Evolutionary conservation across 1,284 basidiomycete species (phyloP), one percentile per base, ranked within the genome.

Genomic region (Porogramme epimiltina): DNA sequence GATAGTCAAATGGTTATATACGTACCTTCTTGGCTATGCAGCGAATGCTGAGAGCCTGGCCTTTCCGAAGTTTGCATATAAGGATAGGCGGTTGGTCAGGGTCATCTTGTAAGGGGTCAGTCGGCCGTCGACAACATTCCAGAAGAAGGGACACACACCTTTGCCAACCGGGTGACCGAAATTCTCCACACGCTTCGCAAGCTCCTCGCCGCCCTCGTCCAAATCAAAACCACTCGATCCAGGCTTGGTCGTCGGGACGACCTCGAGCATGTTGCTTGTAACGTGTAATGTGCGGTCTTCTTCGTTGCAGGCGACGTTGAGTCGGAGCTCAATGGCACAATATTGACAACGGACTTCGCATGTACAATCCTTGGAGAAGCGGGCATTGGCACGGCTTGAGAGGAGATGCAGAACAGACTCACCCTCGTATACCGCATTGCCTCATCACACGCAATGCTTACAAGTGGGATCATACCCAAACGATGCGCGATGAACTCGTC

Each of bases 401-500:
- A 40, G 22, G 22, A 39, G 31, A 36, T 31, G 31, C 31, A 39
- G 43, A 24, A 24, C 36, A 33, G 23, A 34, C 92, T 69, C 88
- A 89, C 92, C 68, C 89, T 77, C 48, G 86, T 89, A 62, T 90
- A 93, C 56, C 91, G 84, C 66, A 95, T 86, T 16, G 86, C 89
- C 64, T 93, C 88, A 50, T 91, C 90, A 58, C 91, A 95, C 57
- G 87, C 88, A 40, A 82, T 77, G 68, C 93, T 96, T 42, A 91
- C 78, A 19, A 99, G 76, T 6, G 97, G 97, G 20, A 99, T 81
- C 84, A 98, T 89, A 20, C 97, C 97, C 22, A 99, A 77, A 40
- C 97, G 84, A 71, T 99, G 97, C 0, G 95, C 93, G 55, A 99
- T 88, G 75, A 97, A 97, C 74, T 99, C 97, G 72, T 99, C 97